phyloP scores from a whole-genome alignment of 441 rosid genomes.

The Kokia cookei region DNA sequence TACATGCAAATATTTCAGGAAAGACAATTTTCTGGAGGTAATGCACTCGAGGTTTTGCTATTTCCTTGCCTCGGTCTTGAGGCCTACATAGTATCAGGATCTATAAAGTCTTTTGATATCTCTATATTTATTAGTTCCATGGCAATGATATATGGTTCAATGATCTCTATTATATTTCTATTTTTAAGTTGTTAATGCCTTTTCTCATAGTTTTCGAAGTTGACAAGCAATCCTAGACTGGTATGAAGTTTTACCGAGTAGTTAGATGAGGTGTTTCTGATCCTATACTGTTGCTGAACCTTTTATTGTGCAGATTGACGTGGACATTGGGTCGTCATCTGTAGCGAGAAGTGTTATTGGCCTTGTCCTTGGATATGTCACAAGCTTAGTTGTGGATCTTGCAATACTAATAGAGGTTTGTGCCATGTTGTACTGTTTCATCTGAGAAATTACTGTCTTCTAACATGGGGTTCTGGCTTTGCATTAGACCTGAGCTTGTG shows the following conservation, averaged over 20 bases:
- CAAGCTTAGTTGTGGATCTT: constrained; percentile 73
- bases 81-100: neutral
- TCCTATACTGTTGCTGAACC: neutral
- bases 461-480: too few relatives aligned
- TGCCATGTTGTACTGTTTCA: too few relatives aligned
- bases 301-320: constrained; percentile 66
- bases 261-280: neutral
- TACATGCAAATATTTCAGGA: constrained; percentile 86
- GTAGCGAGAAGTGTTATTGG: constrained; percentile 93
- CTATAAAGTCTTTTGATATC: neutral
- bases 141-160: neutral
- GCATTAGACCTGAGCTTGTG: too few relatives aligned
- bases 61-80: neutral
- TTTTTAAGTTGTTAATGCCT: neutral
- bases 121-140: neutral
- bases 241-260: neutral
- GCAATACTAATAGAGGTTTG: too few relatives aligned
- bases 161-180: neutral
- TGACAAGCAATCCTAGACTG: neutral
- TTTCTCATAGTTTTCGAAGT: neutral
- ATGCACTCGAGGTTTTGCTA: neutral
- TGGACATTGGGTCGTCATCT: constrained; percentile 98
- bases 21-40: constrained; percentile 95
- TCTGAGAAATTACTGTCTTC: too few relatives aligned
- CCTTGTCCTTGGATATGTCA: constrained; percentile 91